A percentile compares a stretch with the other conserved stretches of the same genome.
Evolutionary conservation across 306 rosid species (phyloP).

Genomic region (Coriaria nepalensis): DNA sequence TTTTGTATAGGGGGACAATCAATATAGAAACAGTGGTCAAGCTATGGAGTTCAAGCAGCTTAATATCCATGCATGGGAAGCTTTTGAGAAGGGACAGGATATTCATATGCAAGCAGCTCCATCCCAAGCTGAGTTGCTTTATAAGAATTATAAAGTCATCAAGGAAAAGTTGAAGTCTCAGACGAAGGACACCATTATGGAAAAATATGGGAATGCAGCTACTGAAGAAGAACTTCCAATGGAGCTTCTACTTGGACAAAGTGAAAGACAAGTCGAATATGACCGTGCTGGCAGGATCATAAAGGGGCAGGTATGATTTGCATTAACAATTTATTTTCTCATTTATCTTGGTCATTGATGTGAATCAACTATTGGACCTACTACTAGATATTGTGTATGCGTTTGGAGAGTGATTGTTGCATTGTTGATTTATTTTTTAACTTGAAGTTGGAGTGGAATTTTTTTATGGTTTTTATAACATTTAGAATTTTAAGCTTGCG

Average conservation of each 20-base stretch:
- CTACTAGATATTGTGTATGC: no score
- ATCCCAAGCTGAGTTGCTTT: slow-evolving; percentile 54
- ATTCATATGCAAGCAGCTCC: slow-evolving; percentile 64
- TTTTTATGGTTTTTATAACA: no score
- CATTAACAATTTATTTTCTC: no score
- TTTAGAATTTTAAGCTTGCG: no score
- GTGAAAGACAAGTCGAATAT: slow-evolving; percentile 51
- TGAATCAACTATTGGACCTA: no score
- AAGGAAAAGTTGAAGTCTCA: slow-evolving; percentile 45
- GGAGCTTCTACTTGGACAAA: slow-evolving; percentile 55
- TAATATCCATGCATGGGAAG: slow-evolving; percentile 48
- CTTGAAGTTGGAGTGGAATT: no score
- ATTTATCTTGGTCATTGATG: no score
- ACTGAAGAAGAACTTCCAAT: slow-evolving; percentile 37
- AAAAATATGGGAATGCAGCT: slow-evolving; percentile 56
- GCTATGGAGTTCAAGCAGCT: slow-evolving; percentile 50
- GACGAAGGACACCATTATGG: slow-evolving; percentile 39
- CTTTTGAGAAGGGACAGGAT: slow-evolving; percentile 58
- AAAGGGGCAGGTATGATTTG: slow-evolving; percentile 32
- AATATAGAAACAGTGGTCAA: slow-evolving; percentile 39
- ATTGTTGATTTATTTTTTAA: no score
- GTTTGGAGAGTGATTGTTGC: no score
- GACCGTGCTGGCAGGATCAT: slow-evolving; percentile 51
- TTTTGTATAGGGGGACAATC: slow-evolving; percentile 34
- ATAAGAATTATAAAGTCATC: slow-evolving; percentile 40